Percentiles rank a stretch among this genome's conserved stretches.
These are phyloP conservation scores for Zalerion maritima DNA, from an alignment of 495 filamentous ascomycete genomes.

Conservation along the genomic window DNA sequence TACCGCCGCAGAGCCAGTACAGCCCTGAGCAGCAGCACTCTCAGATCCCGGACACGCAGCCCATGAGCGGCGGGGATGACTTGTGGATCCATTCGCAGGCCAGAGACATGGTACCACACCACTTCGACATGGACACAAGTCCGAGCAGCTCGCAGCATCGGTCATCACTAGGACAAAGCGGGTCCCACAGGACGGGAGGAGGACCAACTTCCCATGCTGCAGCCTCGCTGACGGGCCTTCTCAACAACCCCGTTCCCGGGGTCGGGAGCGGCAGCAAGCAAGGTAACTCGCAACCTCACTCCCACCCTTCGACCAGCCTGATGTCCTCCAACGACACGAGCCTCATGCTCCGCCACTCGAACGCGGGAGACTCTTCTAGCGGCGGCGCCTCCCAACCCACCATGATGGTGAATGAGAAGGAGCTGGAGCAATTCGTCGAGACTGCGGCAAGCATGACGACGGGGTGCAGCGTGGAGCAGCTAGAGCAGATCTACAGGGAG, in stretches of 20 bases:
- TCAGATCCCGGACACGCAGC: conserved; percentile 47
- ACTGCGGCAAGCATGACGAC: conserved; percentile 49
- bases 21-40: conserved; percentile 20
- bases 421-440: conserved; percentile 39
- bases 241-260: too few relatives aligned
- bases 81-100: conserved; percentile 37
- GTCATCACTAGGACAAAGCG: too few relatives aligned
- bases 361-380: conserved; percentile 11
- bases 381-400: conserved; percentile 30
- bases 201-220: too few relatives aligned
- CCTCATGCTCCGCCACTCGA: conserved; percentile 20
- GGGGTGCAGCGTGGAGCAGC: conserved; percentile 78
- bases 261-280: too few relatives aligned
- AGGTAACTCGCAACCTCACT: too few relatives aligned
- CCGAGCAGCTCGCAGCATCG: too few relatives aligned
- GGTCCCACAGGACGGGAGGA: too few relatives aligned
- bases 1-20: conserved; percentile 19
- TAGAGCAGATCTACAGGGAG: conserved; percentile 83
- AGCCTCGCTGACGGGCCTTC: too few relatives aligned
- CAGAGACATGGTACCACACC: conserved; percentile 27
- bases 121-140: too few relatives aligned
- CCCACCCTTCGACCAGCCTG: too few relatives aligned
- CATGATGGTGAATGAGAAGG: conserved; percentile 42
- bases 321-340: too few relatives aligned
- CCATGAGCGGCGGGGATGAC: conserved; percentile 20